phyloP scores from a whole-genome alignment of 1,284 basidiomycete species.

The Exobasidium rhododendri region DNA sequence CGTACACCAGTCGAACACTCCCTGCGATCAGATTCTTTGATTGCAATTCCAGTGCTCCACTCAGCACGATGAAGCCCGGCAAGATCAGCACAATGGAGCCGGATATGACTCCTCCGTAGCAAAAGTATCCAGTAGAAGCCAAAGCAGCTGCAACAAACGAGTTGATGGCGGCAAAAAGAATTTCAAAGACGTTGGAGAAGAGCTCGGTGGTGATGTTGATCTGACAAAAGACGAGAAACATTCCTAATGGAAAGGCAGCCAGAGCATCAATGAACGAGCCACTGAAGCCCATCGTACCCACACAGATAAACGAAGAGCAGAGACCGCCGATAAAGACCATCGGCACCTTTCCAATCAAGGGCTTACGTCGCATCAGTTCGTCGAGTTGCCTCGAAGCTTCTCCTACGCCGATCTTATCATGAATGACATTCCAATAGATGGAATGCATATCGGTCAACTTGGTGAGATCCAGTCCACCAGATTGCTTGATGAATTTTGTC shows the following conservation, averaged over 20 bases:
- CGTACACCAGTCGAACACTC: slow-evolving; percentile 77
- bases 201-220: slow-evolving; percentile 62
- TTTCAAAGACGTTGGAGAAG: slow-evolving; percentile 83
- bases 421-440: slow-evolving; percentile 83
- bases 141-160: slow-evolving; percentile 65
- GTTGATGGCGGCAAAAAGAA: slow-evolving; percentile 75
- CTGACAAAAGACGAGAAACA: slow-evolving; percentile 61
- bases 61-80: slow-evolving; percentile 62
- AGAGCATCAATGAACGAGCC: slow-evolving; percentile 78
- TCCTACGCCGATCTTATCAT: slow-evolving; percentile 77
- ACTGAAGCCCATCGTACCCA: slow-evolving; percentile 57
- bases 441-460: slow-evolving; percentile 66
- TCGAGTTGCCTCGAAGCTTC: slow-evolving; percentile 74
- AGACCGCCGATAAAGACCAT: slow-evolving; percentile 74
- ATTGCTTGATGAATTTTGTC: slow-evolving; percentile 63
- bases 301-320: slow-evolving; percentile 71
- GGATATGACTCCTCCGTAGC: slow-evolving; percentile 80
- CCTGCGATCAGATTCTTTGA: slow-evolving; percentile 52
- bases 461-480: slow-evolving; percentile 45
- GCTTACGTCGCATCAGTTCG: slow-evolving; percentile 67
- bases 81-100: slow-evolving; percentile 81
- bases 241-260: slow-evolving; percentile 72
- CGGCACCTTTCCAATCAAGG: slow-evolving; percentile 56
- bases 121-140: slow-evolving; percentile 61
- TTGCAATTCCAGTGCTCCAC: slow-evolving; percentile 72